Evolutionary conservation across 371 early-diverging fungal genomes (phyloP).

Genomic region (Dinochytrium kinnereticum): DNA sequence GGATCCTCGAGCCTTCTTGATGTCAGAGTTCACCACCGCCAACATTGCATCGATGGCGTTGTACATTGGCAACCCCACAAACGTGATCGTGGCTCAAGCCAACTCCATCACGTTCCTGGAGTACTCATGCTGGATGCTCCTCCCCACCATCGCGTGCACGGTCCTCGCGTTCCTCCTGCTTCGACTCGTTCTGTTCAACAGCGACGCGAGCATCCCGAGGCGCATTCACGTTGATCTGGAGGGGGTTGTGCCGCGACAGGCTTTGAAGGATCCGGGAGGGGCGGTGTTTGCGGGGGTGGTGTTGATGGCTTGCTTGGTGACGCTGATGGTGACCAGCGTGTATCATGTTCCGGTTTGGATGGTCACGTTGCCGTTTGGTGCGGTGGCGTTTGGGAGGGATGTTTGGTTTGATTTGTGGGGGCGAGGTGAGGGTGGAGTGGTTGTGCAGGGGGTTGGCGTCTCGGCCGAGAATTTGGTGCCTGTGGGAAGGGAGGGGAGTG

Average conservation of each 20-base stretch:
- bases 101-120: constrained; percentile 70
- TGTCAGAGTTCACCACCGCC: constrained; percentile 42
- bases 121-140: constrained; percentile 80
- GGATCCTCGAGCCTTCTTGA: constrained; percentile 10
- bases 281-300: constrained; percentile 37
- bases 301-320: constrained; percentile 33
- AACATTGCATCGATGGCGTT: constrained; percentile 77
- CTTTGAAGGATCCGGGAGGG: constrained; percentile 31
- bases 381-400: constrained; percentile 35
- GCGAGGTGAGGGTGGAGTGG: too few relatives aligned
- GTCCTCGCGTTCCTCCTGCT: constrained; percentile 53
- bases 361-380: constrained; percentile 48
- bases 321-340: constrained; percentile 38
- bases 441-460: too few relatives aligned
- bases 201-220: constrained; percentile 14
- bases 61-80: constrained; percentile 86
- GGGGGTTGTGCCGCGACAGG: constrained; percentile 10
- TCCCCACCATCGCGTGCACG: constrained; percentile 70
- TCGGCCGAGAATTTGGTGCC: too few relatives aligned
- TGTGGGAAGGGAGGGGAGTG: too few relatives aligned
- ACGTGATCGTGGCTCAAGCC: constrained; percentile 82
- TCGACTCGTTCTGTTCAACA: constrained; percentile 1
- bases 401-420: constrained; percentile 17
- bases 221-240: constrained; percentile 17
- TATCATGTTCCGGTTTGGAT: constrained; percentile 40